These are phyloP conservation scores for Phytophthora parvispora DNA, from an alignment of 352 stramenopile species.

Conservation along the genomic window DNA sequence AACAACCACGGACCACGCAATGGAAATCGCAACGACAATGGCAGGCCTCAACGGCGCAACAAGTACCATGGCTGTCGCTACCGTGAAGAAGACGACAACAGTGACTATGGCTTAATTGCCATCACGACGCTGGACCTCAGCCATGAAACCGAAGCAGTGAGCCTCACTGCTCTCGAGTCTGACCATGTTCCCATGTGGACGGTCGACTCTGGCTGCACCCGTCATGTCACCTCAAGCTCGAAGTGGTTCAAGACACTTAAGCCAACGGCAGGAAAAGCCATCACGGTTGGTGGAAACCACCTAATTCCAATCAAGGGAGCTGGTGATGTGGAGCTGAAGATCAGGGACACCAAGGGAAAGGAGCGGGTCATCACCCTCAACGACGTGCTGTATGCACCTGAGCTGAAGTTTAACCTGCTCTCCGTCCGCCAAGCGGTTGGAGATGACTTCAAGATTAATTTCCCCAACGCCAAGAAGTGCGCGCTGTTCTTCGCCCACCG, in stretches of 20 bases:
- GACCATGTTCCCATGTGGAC: constrained; percentile 7
- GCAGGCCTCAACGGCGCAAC: not conserved
- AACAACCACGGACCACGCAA: not conserved
- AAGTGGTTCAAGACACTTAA: constrained; percentile 12
- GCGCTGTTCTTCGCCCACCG: constrained; percentile 13
- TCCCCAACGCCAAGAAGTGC: constrained; percentile 27
- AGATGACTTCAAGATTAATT: constrained; percentile 21
- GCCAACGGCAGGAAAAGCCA: not conserved
- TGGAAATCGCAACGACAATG: not conserved
- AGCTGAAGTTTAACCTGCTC: constrained; percentile 13
- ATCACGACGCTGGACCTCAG: constrained; percentile 13
- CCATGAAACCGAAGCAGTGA: not conserved
- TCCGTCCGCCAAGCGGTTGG: constrained; percentile 19
- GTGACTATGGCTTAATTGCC: constrained; percentile 17
- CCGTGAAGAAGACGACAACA: not conserved
- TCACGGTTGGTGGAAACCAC: constrained; percentile 26
- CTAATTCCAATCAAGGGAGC: constrained; percentile 12
- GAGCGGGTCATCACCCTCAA: constrained; percentile 1
- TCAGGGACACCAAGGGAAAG: constrained; percentile 13
- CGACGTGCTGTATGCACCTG: constrained; percentile 14
- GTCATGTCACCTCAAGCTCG: constrained; percentile 1
- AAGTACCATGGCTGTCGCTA: constrained; percentile 7
- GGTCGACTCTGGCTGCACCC: constrained; percentile 20
- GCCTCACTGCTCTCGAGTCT: not conserved
- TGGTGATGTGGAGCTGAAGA: constrained; percentile 6